Conservation (phyloP, 139 green algal genomes). For the Ostreobium quekettii region DNA sequence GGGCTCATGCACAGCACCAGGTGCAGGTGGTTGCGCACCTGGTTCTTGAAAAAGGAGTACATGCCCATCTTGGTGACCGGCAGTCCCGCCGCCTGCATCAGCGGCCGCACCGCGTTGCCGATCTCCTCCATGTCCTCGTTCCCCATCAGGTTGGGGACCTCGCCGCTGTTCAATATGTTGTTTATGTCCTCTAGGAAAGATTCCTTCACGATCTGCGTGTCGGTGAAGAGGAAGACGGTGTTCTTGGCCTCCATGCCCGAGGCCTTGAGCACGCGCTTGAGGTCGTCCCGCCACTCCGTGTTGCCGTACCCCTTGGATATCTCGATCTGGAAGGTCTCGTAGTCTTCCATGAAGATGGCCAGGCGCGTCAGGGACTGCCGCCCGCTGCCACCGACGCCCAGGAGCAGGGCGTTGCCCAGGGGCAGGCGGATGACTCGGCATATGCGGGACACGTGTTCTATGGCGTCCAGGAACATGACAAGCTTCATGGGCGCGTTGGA, state of each 20-base stretch:
- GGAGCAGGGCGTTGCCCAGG: conserved; percentile 60
- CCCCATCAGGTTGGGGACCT: conserved; percentile 62
- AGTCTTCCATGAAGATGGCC: conserved; percentile 57
- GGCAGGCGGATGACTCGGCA: conserved; percentile 46
- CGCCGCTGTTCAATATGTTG: conserved; percentile 72
- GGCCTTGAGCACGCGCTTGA: conserved; percentile 60
- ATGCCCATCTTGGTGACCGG: conserved; percentile 51
- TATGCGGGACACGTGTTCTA: conserved; percentile 64
- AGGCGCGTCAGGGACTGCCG: conserved; percentile 56
- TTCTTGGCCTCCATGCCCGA: conserved; percentile 61
- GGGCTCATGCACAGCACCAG: conserved; percentile 71
- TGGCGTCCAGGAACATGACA: conserved; percentile 73
- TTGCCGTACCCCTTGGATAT: conserved; percentile 58
- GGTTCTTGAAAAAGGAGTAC: conserved; percentile 45
- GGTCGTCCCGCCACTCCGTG: conserved; percentile 54
- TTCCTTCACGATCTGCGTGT: conserved; percentile 77
- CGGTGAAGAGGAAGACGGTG: conserved; percentile 67
- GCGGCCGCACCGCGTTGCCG: conserved; percentile 41
- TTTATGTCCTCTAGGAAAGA: conserved; percentile 79
- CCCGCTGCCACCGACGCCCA: conserved; percentile 59
- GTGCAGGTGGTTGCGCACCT: conserved; percentile 59
- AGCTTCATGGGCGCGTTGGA: conserved; percentile 63
- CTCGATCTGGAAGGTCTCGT: conserved; percentile 59
- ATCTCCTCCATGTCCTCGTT: conserved; percentile 67
- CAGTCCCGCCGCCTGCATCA: conserved; percentile 47